phyloP scores from a whole-genome alignment of 495 filamentous ascomycete genomes.

The Pyronema domesticum region DNA sequence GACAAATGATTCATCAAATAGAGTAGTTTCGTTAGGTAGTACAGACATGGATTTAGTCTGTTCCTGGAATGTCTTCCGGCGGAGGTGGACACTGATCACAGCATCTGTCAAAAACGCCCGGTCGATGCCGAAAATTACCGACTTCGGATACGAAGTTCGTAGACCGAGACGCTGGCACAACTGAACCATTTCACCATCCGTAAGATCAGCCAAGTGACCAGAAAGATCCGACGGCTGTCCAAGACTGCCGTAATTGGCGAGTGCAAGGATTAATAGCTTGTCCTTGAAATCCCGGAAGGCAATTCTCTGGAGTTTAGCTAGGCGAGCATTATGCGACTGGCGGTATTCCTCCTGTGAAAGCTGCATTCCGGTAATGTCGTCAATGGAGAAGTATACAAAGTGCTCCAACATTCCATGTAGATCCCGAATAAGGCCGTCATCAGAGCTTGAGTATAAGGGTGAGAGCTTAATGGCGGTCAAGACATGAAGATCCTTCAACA shows the following conservation, averaged over 20 bases:
- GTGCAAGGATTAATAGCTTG: conserved; percentile 72
- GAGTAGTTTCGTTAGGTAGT: conserved; percentile 61
- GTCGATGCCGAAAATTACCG: conserved; percentile 40
- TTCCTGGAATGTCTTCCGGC: conserved; percentile 70
- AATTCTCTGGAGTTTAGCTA: conserved; percentile 66
- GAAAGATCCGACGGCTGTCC: conserved; percentile 62
- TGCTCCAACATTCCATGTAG: conserved; percentile 61
- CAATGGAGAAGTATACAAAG: conserved; percentile 72
- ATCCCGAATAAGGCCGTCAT: conserved; percentile 66
- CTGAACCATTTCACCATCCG: conserved; percentile 51
- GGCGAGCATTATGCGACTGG: conserved; percentile 52
- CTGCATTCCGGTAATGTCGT: conserved; percentile 74
- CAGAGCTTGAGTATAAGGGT: conserved; percentile 52
- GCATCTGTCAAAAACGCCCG: conserved; percentile 58
- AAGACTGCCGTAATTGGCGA: conserved; percentile 83
- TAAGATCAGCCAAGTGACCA: conserved; percentile 52
- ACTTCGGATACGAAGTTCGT: conserved; percentile 59
- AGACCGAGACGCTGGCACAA: conserved; percentile 58
- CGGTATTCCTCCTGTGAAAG: conserved; percentile 54
- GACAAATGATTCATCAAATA: conserved; percentile 74
- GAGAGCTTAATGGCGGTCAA: conserved; percentile 66
- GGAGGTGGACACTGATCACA: conserved; percentile 59
- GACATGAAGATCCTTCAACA: conserved; percentile 83
- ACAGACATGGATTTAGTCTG: conserved; percentile 48
- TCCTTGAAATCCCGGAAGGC: conserved; percentile 73